Evolutionary conservation across 1,139 yeast genomes (phyloP), one percentile per base, ranked within the genome.

Genomic region (Kodamaea ohmeri): DNA sequence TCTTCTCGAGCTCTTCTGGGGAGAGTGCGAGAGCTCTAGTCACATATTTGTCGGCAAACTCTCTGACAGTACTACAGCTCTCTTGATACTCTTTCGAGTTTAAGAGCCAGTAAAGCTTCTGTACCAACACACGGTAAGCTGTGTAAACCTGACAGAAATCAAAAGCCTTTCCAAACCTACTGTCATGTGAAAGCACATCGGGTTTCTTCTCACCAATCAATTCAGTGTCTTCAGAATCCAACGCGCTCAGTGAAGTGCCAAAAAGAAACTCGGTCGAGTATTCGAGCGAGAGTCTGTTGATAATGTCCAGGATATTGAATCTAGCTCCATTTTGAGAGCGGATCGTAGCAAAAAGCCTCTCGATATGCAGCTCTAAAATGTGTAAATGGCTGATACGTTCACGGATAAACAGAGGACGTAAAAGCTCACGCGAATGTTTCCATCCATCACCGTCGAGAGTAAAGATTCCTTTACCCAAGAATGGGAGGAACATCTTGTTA

Each of bases 391-490:
- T 67, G 32, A 77, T 68, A 52, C 76, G 80, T 48, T 75, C 80
- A 42, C 78, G 63, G 16, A 75, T 65, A 55, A 78, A 78, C 54
- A 76, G 81, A 1, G 83, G 83, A 42, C 82, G 64, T 48, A 78
- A 66, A 74, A 78, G 61, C 2, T 78, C 71, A 36, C 83, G 60
- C 15, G 80, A 69, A 50, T 76, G 78, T 48, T 74, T 72, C 83
- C 83, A 77, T 4, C 74, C 78, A 27, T 60, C 66, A 8, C 77
- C 78, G 41, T 74, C 78, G 26, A 74, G 61, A 1, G 81, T 76
- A 58, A 77, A 77, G 42, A 77, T 76, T 3, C 83, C 83, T 41
- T 73, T 74, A 6, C 83, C 83, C 35, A 77, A 59, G 18, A 74
- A 54, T 4, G 77, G 74, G 32, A 45, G 44, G 50, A 76, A 64